phyloP scores from a whole-genome alignment of 176 grass and related monocot species.

The Pontederia paniculata region DNA sequence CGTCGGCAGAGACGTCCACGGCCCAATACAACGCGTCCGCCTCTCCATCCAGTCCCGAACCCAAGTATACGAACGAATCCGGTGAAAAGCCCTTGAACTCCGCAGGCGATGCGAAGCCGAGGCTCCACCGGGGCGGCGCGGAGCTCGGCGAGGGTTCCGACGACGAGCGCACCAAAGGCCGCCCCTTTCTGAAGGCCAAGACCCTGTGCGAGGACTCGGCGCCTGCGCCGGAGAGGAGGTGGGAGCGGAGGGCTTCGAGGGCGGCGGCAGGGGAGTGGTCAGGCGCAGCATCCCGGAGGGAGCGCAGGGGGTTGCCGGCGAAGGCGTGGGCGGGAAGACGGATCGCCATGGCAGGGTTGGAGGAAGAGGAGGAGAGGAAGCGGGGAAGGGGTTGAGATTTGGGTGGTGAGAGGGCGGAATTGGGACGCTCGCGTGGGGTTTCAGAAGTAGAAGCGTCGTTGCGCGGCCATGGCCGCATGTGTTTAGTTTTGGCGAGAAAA shows the following conservation, averaged over 20 bases:
- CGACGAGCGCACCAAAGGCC: slow-evolving; percentile 46
- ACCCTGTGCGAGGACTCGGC: slow-evolving; percentile 25
- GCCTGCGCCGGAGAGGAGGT: slow-evolving; percentile 25
- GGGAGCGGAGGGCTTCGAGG: slow-evolving; percentile 30
- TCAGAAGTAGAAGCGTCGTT: no score
- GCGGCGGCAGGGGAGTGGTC: slow-evolving; percentile 25
- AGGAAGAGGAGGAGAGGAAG: neutral
- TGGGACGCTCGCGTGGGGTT: neutral
- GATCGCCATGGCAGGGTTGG: slow-evolving; percentile 44
- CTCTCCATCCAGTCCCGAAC: slow-evolving; percentile 26
- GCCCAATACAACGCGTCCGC: slow-evolving; percentile 46
- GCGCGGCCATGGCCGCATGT: no score
- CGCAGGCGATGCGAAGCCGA: slow-evolving; percentile 55
- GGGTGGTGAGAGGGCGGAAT: neutral
- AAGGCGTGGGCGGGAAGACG: slow-evolving; percentile 60
- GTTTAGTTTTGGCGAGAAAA: no score
- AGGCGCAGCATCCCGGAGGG: slow-evolving; percentile 15
- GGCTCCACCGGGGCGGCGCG: slow-evolving; percentile 33
- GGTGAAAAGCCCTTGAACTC: slow-evolving; percentile 21
- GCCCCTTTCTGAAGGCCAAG: slow-evolving; percentile 64
- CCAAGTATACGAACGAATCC: slow-evolving; percentile 67
- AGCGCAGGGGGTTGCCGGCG: slow-evolving; percentile 60
- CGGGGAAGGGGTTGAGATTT: neutral
- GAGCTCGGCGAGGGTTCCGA: slow-evolving; percentile 1
- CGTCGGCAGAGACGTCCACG: slow-evolving; percentile 41